Conservation (phyloP, 2,329 filamentous ascomycete genomes). For the Zymoseptoria brevis region DNA sequence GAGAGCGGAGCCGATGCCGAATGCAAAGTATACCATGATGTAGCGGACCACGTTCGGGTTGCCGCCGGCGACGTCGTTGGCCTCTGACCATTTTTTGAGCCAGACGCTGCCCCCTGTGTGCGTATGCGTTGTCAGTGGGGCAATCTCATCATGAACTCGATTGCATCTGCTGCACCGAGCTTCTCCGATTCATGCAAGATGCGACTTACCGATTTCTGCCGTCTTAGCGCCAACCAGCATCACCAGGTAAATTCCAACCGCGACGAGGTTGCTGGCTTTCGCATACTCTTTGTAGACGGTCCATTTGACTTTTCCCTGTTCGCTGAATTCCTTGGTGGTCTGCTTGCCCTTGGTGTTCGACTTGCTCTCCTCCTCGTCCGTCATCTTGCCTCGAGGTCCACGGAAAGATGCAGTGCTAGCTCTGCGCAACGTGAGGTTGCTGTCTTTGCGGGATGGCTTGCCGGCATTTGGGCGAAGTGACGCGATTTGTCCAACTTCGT, state of each 20-base stretch:
- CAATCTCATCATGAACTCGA: conserved; percentile 4
- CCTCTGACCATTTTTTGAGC: conserved; percentile 88
- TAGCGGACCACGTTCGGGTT: conserved; percentile 81
- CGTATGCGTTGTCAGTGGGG: conserved; percentile 15
- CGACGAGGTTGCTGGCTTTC: conserved; percentile 81
- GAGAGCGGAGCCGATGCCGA: conserved; percentile 77
- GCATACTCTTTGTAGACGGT: conserved; percentile 90
- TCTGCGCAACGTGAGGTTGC: conserved; percentile 72
- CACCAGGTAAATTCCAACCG: conserved; percentile 71
- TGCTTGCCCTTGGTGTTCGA: conserved; percentile 64
- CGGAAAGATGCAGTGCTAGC: conserved; percentile 88
- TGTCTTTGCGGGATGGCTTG: conserved; percentile 53
- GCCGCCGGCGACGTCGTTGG: conserved; percentile 57
- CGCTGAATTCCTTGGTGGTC: conserved; percentile 67
- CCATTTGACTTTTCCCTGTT: conserved; percentile 98
- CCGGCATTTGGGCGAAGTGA: conserved; percentile 53
- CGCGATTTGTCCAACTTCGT: conserved; percentile 65
- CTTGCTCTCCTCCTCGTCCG: conserved; percentile 65
- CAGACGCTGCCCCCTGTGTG: conserved; percentile 68
- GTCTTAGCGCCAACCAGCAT: conserved; percentile 74
- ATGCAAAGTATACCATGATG: conserved; percentile 89
- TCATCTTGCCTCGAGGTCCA: conserved; percentile 73
- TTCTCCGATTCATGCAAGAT: conserved; percentile 13
- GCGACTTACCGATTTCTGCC: conserved; percentile 61
- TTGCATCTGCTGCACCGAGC: conserved; percentile 14